These are phyloP conservation scores for Citeromyces matritensis DNA, from an alignment of 805 yeast genomes.

Conservation along the genomic window DNA sequence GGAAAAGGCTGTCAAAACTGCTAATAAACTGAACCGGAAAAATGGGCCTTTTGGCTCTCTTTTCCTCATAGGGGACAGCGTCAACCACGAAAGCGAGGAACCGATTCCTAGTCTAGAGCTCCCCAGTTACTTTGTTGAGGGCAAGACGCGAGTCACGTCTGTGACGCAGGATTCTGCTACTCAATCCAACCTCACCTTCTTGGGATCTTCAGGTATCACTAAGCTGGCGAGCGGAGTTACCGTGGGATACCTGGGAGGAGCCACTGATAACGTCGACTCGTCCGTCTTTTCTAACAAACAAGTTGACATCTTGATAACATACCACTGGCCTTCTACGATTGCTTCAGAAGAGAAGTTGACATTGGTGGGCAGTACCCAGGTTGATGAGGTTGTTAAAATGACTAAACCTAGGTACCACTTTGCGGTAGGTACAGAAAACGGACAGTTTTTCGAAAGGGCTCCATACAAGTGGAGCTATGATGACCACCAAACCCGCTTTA, in stretches of 20 bases:
- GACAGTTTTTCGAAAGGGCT: constrained; percentile 34
- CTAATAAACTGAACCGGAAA: constrained; percentile 32
- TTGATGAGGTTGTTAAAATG: constrained; percentile 29
- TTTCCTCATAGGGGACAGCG: constrained; percentile 33
- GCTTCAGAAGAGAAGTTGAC: constrained; percentile 26
- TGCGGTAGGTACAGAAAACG: constrained; percentile 31
- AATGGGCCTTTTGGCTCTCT: constrained; percentile 55
- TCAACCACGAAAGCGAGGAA: constrained; percentile 4
- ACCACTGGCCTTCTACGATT: constrained; percentile 44
- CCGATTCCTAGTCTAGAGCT: constrained; percentile 3
- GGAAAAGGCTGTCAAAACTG: constrained; percentile 25
- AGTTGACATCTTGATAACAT: constrained; percentile 43
- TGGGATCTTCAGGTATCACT: constrained; percentile 20
- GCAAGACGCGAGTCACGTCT: constrained; percentile 5
- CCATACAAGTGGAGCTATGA: constrained; percentile 42
- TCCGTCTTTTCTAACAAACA: constrained; percentile 10
- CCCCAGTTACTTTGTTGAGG: constrained; percentile 11
- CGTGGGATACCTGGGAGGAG: constrained; percentile 27
- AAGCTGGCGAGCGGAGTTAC: constrained; percentile 27
- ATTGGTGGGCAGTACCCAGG: constrained; percentile 24
- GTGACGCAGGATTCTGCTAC: constrained; percentile 4
- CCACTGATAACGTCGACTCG: constrained; percentile 11
- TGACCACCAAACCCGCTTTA: constrained; percentile 37
- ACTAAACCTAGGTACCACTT: constrained; percentile 57
- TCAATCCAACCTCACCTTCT: constrained; percentile 11